Conservation (phyloP, 495 filamentous ascomycete species). For the Cenococcum geophilum region DNA sequence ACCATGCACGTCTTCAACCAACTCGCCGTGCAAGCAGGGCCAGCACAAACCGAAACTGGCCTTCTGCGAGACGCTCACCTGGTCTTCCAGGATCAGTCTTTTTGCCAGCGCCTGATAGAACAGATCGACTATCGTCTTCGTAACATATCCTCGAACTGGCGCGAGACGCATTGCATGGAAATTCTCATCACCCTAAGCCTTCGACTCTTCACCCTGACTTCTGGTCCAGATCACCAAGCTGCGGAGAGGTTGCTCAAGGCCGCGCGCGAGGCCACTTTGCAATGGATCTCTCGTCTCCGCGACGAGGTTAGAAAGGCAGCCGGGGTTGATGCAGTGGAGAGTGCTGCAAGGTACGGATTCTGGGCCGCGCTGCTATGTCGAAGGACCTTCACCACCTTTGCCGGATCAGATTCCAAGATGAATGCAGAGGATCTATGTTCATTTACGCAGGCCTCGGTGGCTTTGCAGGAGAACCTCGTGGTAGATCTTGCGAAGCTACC, state of each 20-base stretch:
- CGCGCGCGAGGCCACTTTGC: constrained; percentile 29
- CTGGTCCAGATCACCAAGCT: constrained; percentile 11
- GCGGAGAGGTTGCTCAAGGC: constrained; percentile 28
- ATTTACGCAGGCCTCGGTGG: constrained; percentile 40
- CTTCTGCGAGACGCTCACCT: constrained; percentile 41
- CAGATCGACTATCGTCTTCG: constrained; percentile 41
- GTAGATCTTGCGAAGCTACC: constrained; percentile 35
- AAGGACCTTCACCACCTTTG: constrained; percentile 42
- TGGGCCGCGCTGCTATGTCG: constrained; percentile 48
- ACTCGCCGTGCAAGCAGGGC: constrained; percentile 46
- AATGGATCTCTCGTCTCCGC: constrained; percentile 47
- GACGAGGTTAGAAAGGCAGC: constrained; percentile 40
- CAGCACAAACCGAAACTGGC: constrained; percentile 29
- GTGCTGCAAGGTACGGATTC: constrained; percentile 42
- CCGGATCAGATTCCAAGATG: constrained; percentile 14
- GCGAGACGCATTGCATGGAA: constrained; percentile 47
- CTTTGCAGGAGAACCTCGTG: constrained; percentile 42
- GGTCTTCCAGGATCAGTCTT: constrained; percentile 43
- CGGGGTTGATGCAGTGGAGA: constrained; percentile 40
- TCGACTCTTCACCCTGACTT: constrained; percentile 30
- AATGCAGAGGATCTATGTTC: constrained; percentile 17
- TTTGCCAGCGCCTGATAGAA: constrained; percentile 41
- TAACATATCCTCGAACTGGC: constrained; percentile 45
- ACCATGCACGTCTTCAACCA: constrained; percentile 40
- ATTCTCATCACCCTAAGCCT: constrained; percentile 43